A percentile compares a stretch with the other conserved stretches of the same genome.
Conservation (phyloP, 176 grass and related monocot species). For the Bonia amplexicaulis region DNA sequence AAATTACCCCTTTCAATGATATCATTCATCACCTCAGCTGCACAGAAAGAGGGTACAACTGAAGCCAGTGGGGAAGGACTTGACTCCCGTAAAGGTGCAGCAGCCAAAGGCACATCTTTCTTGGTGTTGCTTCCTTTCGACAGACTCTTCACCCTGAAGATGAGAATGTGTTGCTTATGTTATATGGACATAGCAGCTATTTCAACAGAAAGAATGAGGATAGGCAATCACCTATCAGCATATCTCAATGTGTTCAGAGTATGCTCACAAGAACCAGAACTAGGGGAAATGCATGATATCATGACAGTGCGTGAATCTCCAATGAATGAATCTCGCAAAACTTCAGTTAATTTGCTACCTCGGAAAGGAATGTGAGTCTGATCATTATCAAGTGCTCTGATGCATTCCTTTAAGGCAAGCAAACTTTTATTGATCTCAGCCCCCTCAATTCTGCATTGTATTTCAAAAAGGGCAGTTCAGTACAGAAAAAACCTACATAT, state of each 20-base stretch:
- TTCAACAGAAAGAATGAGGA: conserved; percentile 17
- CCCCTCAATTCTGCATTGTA: conserved; percentile 85
- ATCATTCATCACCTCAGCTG: conserved; percentile 49
- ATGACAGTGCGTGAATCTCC: conserved; percentile 96
- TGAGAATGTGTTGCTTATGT: conserved; percentile 11
- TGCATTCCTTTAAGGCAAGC: conserved; percentile 97
- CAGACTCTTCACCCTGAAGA: conserved; percentile 85
- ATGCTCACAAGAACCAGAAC: conserved; percentile 96
- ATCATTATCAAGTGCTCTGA: conserved; percentile 95
- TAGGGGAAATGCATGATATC: conserved; percentile 99
- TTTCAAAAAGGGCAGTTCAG: conserved; percentile 6
- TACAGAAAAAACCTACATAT: conserved; percentile 11
- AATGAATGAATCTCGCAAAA: conserved; percentile 90
- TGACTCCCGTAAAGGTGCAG: conserved; percentile 51
- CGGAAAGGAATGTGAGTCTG: conserved; percentile 98
- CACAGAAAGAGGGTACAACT: conserved; percentile 35
- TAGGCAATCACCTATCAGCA: conserved; percentile 80
- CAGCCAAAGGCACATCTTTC: conserved; percentile 52
- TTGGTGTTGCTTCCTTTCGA: conserved; percentile 80
- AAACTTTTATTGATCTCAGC: conserved; percentile 99
- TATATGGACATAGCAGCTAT: neutral
- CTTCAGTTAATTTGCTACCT: conserved; percentile 97
- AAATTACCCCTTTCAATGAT: conserved; percentile 55
- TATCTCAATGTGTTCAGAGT: conserved; percentile 98
- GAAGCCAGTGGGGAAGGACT: conserved; percentile 53